Conservation (phyloP, 2,329 filamentous ascomycete genomes). For the Apiospora saccharicola region DNA sequence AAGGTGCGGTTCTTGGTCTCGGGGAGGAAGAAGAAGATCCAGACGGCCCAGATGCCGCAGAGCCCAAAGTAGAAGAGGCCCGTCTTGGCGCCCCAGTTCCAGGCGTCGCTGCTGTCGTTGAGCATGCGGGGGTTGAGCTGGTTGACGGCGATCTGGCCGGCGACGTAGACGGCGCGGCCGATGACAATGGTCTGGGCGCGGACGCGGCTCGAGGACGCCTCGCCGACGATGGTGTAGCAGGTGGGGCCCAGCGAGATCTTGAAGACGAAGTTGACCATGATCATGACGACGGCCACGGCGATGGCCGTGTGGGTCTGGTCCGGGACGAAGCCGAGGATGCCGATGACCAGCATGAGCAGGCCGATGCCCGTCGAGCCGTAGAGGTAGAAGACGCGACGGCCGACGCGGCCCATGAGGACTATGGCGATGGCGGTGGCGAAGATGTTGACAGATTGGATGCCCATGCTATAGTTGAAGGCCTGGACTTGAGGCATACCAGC, state of each 20-base stretch:
- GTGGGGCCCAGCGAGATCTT: constrained; percentile 60
- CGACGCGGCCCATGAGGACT: constrained; percentile 56
- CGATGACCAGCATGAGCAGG: constrained; percentile 55
- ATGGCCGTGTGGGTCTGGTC: constrained; percentile 49
- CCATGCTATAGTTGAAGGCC: constrained; percentile 64
- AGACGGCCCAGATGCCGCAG: constrained; percentile 50
- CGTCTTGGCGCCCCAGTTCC: constrained; percentile 48
- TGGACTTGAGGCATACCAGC: constrained; percentile 58
- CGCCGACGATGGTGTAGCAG: constrained; percentile 62
- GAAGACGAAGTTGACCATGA: constrained; percentile 61
- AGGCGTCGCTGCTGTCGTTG: constrained; percentile 43
- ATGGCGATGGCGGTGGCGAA: constrained; percentile 62
- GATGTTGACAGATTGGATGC: constrained; percentile 57
- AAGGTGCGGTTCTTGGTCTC: constrained; percentile 55
- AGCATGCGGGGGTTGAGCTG: constrained; percentile 54
- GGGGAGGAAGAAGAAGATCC: constrained; percentile 53
- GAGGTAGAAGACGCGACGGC: constrained; percentile 59
- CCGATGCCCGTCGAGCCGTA: constrained; percentile 52
- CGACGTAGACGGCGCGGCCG: constrained; percentile 50
- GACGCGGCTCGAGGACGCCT: constrained; percentile 54
- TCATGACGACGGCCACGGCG: constrained; percentile 58
- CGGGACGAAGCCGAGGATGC: constrained; percentile 55
- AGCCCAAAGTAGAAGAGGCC: constrained; percentile 47
- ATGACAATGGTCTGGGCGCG: constrained; percentile 54
- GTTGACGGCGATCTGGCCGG: constrained; percentile 51